Base-by-base conservation (phyloP, 768 basidiomycete species). In the Lactarius deliciosus region DNA sequence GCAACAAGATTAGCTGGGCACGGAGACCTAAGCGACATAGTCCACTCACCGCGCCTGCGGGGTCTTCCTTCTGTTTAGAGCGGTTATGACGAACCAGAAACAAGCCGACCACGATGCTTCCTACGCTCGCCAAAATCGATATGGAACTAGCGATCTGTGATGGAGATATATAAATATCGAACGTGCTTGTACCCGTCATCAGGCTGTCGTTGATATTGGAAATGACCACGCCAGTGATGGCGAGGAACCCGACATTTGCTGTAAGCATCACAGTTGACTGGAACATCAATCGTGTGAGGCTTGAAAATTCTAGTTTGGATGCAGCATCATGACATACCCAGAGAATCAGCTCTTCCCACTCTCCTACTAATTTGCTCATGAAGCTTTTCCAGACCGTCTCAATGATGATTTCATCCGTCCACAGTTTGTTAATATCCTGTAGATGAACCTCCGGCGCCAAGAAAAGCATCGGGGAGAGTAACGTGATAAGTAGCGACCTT, bases 51-150 rank as follows among this genome's bases (percentile, higher is more conserved):
- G 34, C n/a, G 40, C 45, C 22, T 11, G 57, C 20, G 75, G 76
- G 50, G 73, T 76, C 30, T 76, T 72, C 60, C 72, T 73, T 50
- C 72, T 75, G 66, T 79, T 78, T 60, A 13, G 76, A 75, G 40
- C 78, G 74, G 64, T 78, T 77, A 63, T 81, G 79, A 22, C 82
- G 76, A 43, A 81, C 72, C 5, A 84, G 77, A 10, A 83, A 71
- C 28, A 85, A 74, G 2, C 81, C 80, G 18, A 82, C 66, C 16
- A 84, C 75, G 63, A 83, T 81, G 57, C 79, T 78, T 5, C 82
- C 83, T 20, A 83, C 75, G 64, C 81, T 84, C 3, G 77, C 72
- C 0, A 81, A 68, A 45, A 81, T 78, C 0, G 85, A 85, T 7
- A 81, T 61, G 63, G 83, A 85, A 72, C 83, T 83, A 4, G 79